Conservation (phyloP, 352 stramenopile species). For the Phytophthora foliorum region DNA sequence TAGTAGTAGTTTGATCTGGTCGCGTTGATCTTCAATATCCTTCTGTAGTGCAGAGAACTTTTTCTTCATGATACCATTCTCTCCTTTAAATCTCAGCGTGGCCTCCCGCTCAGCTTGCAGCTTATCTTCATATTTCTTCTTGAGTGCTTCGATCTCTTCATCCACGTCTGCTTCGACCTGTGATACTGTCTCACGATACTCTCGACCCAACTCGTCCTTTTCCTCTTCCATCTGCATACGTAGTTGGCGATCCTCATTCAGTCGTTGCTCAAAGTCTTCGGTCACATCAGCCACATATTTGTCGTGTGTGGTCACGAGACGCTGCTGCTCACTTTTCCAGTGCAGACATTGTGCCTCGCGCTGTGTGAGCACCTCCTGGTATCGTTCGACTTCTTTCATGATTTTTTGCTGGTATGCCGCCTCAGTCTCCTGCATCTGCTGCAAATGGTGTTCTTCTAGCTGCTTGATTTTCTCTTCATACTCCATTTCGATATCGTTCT, state of each 20-base stretch:
- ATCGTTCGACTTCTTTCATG: constrained; percentile 94
- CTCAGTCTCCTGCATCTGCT: constrained; percentile 93
- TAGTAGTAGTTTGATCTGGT: constrained; percentile 89
- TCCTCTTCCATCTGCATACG: constrained; percentile 89
- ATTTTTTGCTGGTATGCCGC: constrained; percentile 94
- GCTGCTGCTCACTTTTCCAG: constrained; percentile 76
- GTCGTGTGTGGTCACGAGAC: constrained; percentile 72
- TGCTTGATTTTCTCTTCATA: constrained; percentile 93
- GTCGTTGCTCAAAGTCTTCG: constrained; percentile 92
- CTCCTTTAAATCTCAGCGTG: constrained; percentile 92
- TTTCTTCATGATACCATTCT: constrained; percentile 96
- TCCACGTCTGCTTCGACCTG: constrained; percentile 91
- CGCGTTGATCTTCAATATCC: constrained; percentile 93
- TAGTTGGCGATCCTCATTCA: constrained; percentile 88
- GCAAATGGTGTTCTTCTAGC: constrained; percentile 92
- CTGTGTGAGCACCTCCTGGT: constrained; percentile 88
- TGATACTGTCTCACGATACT: constrained; percentile 80
- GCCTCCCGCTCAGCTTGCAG: constrained; percentile 87
- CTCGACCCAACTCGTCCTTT: constrained; percentile 81
- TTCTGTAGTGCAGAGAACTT: constrained; percentile 93
- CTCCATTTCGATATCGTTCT: constrained; percentile 94
- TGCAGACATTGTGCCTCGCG: constrained; percentile 85
- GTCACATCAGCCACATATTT: constrained; percentile 92
- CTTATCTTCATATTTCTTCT: constrained; percentile 90
- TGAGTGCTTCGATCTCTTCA: constrained; percentile 89